These are phyloP conservation scores for Raffaelea deltoideospora DNA, from an alignment of 2,329 filamentous ascomycete species.

Conservation along the genomic window DNA sequence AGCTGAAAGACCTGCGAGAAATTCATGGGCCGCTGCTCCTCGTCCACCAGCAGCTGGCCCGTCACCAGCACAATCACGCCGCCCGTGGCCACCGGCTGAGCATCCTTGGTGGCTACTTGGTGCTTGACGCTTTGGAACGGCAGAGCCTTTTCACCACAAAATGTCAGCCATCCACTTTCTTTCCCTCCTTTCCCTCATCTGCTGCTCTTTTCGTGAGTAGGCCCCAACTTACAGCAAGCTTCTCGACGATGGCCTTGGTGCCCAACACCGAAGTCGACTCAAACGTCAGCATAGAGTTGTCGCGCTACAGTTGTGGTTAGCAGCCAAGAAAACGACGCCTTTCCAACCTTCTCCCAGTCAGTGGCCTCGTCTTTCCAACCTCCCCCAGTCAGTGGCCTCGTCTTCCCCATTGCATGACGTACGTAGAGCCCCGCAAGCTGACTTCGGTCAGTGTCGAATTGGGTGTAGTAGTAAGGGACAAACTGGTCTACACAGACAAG, in stretches of 20 bases:
- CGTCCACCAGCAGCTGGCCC: slow-evolving; percentile 74
- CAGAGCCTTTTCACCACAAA: too few species aligned
- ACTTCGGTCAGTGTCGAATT: slow-evolving; percentile 61
- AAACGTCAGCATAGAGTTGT: slow-evolving; percentile 86
- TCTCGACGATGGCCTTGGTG: slow-evolving; percentile 52
- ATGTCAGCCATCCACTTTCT: too few species aligned
- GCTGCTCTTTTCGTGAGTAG: too few species aligned
- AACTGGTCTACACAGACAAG: slow-evolving; percentile 55
- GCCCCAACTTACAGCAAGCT: slow-evolving; percentile 62
- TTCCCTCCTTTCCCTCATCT: too few species aligned
- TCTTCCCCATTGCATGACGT: slow-evolving; percentile 20
- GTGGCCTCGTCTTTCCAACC: not conserved
- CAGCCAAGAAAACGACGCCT: slow-evolving; percentile 1
- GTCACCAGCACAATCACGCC: slow-evolving; percentile 80
- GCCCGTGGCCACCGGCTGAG: slow-evolving; percentile 59
- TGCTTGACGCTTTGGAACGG: slow-evolving; percentile 75
- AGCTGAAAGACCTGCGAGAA: slow-evolving; percentile 88
- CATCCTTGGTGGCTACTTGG: slow-evolving; percentile 61
- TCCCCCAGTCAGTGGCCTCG: too few species aligned
- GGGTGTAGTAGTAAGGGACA: slow-evolving; percentile 78
- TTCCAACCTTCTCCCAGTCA: too few species aligned
- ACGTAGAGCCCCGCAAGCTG: slow-evolving; percentile 65
- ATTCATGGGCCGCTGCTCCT: slow-evolving; percentile 73
- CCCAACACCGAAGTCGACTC: slow-evolving; percentile 58
- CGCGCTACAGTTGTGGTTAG: slow-evolving; percentile 38